These are phyloP conservation scores for Sordariomycetes sp. DNA, from an alignment of 2,329 filamentous ascomycete species.

Conservation along the genomic window DNA sequence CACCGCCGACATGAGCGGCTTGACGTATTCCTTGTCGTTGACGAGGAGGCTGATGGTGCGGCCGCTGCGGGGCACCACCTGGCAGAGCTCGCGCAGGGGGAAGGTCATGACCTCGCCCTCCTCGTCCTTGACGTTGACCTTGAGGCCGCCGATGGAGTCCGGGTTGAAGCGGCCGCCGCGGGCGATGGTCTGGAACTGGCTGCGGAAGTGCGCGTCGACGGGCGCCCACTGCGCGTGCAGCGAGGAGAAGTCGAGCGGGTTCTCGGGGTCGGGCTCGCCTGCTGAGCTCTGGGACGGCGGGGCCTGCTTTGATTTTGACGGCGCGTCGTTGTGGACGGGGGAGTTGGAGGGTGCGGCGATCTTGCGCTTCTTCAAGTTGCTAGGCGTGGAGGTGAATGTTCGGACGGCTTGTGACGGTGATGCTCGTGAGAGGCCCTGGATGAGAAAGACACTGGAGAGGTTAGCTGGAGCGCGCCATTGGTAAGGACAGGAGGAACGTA, in stretches of 20 bases:
- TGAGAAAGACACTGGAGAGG: too few species aligned
- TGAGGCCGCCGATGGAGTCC: conserved; percentile 34
- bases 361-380: conserved; percentile 28
- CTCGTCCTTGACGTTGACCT: conserved; percentile 25
- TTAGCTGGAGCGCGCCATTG: background rate
- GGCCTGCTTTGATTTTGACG: background rate
- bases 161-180: conserved; percentile 44
- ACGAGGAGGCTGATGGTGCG: conserved; percentile 31
- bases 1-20: conserved; percentile 46
- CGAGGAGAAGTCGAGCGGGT: conserved; percentile 40
- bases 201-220: conserved; percentile 31
- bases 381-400: conserved; percentile 17
- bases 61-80: conserved; percentile 38
- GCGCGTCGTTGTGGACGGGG: conserved; percentile 10
- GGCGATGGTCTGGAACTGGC: conserved; percentile 29
- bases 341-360: conserved; percentile 19
- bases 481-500: too few species aligned
- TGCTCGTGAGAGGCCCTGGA: background rate
- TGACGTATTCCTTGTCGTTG: conserved; percentile 34
- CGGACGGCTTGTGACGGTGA: conserved; percentile 9
- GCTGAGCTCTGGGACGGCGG: conserved; percentile 9
- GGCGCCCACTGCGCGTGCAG: conserved; percentile 32
- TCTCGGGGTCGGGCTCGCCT: conserved; percentile 22
- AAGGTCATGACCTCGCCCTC: conserved; percentile 18
- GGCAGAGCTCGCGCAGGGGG: conserved; percentile 45